Evolutionary conservation across 169 alveolate genomes (phyloP), one percentile per base, ranked within the genome.

Genomic region (Plasmodium vinckei): DNA sequence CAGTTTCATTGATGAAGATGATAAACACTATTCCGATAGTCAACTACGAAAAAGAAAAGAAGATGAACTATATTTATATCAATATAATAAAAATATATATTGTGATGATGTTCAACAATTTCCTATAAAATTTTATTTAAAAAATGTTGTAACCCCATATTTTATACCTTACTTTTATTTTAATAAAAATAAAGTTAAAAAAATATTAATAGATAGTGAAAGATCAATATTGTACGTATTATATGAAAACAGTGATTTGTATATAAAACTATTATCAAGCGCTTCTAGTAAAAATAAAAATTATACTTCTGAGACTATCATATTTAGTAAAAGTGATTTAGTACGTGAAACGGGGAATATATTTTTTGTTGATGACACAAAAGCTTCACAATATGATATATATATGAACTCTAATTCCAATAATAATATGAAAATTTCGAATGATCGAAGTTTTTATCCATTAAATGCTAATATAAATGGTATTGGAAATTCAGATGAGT

Each of bases 141-240:
- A 68, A 63, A 86, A 86, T 70, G 44, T 86, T n/a, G 23, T 86
- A 0, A 86, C 57, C 15, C 69, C 87, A 0, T 70, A 86, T 49
- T 86, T 61, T 23, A 56, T 70, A 60, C 60, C 60, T 27, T 86
- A 65, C 46, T 70, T 86, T 57, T 9, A 86, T 44, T 86, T 86
- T 39, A 46, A 21, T 9, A 86, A 69, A 70, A 69, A 46, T 65
- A 86, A 69, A 59, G 87, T 86, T 2, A 70, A 42, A 56, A 86
- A 86, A 23, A 68, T 86, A 13, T 4, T 86, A n/a, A 56, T 86
- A n/a, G 91, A 86, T n/a, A 69, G 61, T 15, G 91, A 86, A 17
- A 68, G 91, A 46, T 69, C 87, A 9, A 86, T 86, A 44, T 19
- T 86, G 68, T 86, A 86, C 23, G 91, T 70, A 5, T 44, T 86